These are phyloP conservation scores for Colletotrichum orchidophilum DNA, from an alignment of 2,329 filamentous ascomycete species.

Conservation along the genomic window DNA sequence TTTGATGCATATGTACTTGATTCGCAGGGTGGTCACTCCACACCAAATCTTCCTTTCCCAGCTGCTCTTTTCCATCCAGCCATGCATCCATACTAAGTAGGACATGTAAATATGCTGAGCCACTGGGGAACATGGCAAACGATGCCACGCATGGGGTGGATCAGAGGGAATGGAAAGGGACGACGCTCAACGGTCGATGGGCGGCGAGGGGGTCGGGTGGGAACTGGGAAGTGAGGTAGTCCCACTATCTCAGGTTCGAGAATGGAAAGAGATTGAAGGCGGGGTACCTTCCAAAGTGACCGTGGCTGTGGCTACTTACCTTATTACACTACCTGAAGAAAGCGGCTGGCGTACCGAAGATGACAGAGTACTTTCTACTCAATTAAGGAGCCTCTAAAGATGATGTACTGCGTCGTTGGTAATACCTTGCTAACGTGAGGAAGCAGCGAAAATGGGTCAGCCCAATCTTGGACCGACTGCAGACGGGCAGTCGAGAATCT, in stretches of 20 bases:
- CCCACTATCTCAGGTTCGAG: conserved; percentile 24
- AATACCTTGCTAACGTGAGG: not conserved
- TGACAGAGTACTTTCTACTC: not conserved
- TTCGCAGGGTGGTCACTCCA: not conserved
- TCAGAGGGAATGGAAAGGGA: conserved; percentile 3
- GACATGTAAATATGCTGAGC: conserved; percentile 9
- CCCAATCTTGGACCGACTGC: too few relatives aligned
- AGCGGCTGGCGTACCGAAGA: not conserved
- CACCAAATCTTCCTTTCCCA: not conserved
- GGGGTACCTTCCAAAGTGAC: conserved; percentile 14
- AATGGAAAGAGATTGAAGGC: conserved; percentile 32
- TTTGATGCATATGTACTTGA: too few relatives aligned
- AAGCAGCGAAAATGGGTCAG: too few relatives aligned
- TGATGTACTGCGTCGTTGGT: conserved; percentile 14
- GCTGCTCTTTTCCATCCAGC: not conserved
- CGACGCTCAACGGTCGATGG: not conserved
- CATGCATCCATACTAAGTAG: not conserved
- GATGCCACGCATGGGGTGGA: too few relatives aligned
- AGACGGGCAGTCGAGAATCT: not conserved
- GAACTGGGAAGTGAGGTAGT: too few relatives aligned
- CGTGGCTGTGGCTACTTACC: not conserved
- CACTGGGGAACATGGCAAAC: conserved; percentile 18
- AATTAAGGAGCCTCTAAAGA: not conserved
- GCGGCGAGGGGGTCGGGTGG: not conserved
- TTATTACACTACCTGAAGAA: too few relatives aligned